phyloP scores from a whole-genome alignment of 169 alveolate genomes.

The Eimeria praecox region DNA sequence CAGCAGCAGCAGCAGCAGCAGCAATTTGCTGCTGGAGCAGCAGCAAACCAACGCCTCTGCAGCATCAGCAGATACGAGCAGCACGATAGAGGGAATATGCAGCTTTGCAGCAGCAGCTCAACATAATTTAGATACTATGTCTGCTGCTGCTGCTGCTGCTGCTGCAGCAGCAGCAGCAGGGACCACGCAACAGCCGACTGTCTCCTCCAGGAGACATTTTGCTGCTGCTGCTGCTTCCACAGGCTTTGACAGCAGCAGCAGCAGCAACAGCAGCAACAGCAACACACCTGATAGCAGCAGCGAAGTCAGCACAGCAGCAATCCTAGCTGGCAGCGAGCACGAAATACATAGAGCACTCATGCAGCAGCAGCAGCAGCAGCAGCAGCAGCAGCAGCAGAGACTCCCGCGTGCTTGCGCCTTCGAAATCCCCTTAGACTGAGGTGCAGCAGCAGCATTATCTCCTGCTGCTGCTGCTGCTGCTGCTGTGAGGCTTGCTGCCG shows the following conservation, averaged over 20 bases:
- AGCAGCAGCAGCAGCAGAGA: conserved; percentile 5
- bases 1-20: conserved; percentile 7
- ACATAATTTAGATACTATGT: not conserved
- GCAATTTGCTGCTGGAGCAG: not conserved
- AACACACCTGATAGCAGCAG: not conserved
- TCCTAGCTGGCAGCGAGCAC: conserved; percentile 20
- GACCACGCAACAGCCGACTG: not conserved
- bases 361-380: conserved; percentile 12
- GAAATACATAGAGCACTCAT: conserved; percentile 26
- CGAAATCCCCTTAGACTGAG: conserved; percentile 37
- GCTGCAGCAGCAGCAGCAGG: conserved; percentile 15
- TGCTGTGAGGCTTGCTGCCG: not conserved
- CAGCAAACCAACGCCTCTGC: conserved; percentile 21
- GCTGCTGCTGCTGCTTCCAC: conserved; percentile 12
- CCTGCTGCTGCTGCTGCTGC: not conserved
- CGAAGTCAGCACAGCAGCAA: conserved; percentile 40
- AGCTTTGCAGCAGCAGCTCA: conserved; percentile 27
- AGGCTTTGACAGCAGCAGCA: not conserved
- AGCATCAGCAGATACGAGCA: conserved; percentile 32
- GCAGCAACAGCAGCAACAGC: not conserved
- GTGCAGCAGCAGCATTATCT: not conserved
- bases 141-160: conserved; percentile 28
- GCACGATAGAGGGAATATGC: conserved; percentile 4
- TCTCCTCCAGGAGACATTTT: conserved; percentile 2
- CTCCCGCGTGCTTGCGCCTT: conserved; percentile 37